A percentile compares a stretch with the other conserved stretches of the same genome.
Conservation (phyloP, 2,329 filamentous ascomycete species). For the Coleophoma cylindrospora region DNA sequence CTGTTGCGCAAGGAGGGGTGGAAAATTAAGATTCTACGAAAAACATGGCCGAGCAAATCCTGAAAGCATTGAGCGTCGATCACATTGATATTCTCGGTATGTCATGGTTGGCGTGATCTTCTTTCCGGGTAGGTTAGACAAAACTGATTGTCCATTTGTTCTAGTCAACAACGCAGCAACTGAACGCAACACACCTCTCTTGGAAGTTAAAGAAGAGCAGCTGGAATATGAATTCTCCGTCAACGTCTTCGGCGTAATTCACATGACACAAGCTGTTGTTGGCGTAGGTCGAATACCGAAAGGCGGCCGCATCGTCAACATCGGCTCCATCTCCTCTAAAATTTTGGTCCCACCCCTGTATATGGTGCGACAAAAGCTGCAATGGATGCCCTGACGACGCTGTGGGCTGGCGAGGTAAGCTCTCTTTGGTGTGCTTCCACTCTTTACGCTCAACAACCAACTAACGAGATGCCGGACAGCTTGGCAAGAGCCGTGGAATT, state of each 20-base stretch:
- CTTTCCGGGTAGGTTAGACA: neutral
- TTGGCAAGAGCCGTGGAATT: slow-evolving; percentile 28
- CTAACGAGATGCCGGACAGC: slow-evolving; percentile 1
- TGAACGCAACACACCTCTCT: slow-evolving; percentile 12
- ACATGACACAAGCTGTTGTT: slow-evolving; percentile 25
- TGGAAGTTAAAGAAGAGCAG: slow-evolving; percentile 20
- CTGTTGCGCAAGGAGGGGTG: slow-evolving; percentile 28
- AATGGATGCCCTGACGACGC: slow-evolving; percentile 58
- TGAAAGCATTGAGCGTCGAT: slow-evolving; percentile 28
- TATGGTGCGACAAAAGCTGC: slow-evolving; percentile 63
- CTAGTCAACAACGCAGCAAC: slow-evolving; percentile 34
- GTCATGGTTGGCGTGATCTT: neutral
- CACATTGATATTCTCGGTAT: slow-evolving; percentile 37
- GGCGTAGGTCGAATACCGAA: slow-evolving; percentile 7
- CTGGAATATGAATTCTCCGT: slow-evolving; percentile 23
- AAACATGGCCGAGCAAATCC: slow-evolving; percentile 29
- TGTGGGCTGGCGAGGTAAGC: slow-evolving; percentile 55
- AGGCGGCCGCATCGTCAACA: slow-evolving; percentile 51
- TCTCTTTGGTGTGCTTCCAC: neutral
- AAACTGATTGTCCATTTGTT: slow-evolving; percentile 3
- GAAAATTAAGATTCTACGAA: slow-evolving; percentile 25
- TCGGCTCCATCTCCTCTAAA: slow-evolving; percentile 50
- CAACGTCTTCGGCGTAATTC: slow-evolving; percentile 30
- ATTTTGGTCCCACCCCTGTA: slow-evolving; percentile 49
- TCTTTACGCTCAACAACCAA: slow-evolving; percentile 1